These are phyloP conservation scores for Casuarina glauca DNA, from an alignment of 306 rosid genomes.

Conservation along the genomic window DNA sequence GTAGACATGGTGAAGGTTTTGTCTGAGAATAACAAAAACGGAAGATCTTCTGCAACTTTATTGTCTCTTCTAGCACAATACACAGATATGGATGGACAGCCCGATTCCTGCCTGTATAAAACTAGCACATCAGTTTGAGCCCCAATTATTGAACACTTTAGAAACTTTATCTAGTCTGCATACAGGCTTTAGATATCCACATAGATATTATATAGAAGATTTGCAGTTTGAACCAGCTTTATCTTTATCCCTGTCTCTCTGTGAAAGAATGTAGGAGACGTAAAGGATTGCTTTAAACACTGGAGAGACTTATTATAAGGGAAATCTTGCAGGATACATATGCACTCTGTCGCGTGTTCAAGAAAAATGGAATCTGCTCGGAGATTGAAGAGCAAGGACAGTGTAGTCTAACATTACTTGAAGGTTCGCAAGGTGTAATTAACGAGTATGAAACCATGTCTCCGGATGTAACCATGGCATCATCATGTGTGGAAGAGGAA, in stretches of 20 bases:
- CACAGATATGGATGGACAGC: not conserved
- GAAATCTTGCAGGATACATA: slow-evolving; percentile 78
- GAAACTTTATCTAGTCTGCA: slow-evolving; percentile 19
- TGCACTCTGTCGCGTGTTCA: slow-evolving; percentile 93
- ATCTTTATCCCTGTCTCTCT: not conserved
- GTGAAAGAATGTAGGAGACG: not conserved
- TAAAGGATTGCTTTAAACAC: not conserved
- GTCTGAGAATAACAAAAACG: too few species aligned
- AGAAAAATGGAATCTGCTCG: slow-evolving; percentile 94
- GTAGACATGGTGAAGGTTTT: too few species aligned
- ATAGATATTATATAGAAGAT: slow-evolving; percentile 21
- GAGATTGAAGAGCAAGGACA: slow-evolving; percentile 83
- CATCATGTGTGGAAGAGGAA: slow-evolving; percentile 75
- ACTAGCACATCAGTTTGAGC: slow-evolving; percentile 17
- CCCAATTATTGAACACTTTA: slow-evolving; percentile 39
- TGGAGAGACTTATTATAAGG: not conserved
- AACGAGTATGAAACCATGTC: slow-evolving; percentile 80
- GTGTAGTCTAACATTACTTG: slow-evolving; percentile 53
- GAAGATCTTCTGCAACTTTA: not conserved
- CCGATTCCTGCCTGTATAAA: slow-evolving; percentile 2
- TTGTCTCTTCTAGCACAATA: not conserved
- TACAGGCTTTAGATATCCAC: slow-evolving; percentile 18
- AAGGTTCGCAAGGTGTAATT: slow-evolving; percentile 50
- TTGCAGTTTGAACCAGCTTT: slow-evolving; percentile 11
- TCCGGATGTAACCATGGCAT: slow-evolving; percentile 67